phyloP scores from a whole-genome alignment of 768 basidiomycete species.

The Collybia mongolica region DNA sequence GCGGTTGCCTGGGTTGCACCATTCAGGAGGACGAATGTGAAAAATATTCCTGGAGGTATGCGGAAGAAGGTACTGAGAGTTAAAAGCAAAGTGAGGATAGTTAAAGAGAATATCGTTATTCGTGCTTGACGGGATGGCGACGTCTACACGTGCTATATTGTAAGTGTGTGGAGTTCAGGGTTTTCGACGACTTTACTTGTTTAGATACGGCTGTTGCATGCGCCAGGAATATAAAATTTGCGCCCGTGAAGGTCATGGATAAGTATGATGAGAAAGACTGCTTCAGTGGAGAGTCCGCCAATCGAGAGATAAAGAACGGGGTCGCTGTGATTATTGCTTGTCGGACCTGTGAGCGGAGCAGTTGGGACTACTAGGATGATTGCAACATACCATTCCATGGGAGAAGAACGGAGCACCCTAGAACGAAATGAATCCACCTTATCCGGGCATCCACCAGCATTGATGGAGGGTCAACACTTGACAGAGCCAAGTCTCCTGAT shows the following conservation, averaged over 20 bases:
- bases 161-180: background rate
- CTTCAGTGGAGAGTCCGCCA: conserved; percentile 57
- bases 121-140: conserved; percentile 60
- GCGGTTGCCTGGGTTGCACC: conserved; percentile 57
- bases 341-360: background rate
- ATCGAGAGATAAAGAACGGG: conserved; percentile 74
- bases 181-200: conserved; percentile 42
- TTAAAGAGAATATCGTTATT: conserved; percentile 46
- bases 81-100: conserved; percentile 55
- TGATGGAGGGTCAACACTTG: conserved; percentile 23
- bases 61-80: conserved; percentile 65
- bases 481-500: conserved; percentile 13
- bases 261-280: conserved; percentile 67
- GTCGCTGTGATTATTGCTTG: conserved; percentile 84
- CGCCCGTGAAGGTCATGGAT: conserved; percentile 58
- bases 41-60: conserved; percentile 54
- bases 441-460: conserved; percentile 41
- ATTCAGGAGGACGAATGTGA: conserved; percentile 62
- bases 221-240: conserved; percentile 69
- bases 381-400: conserved; percentile 82
- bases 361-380: background rate
- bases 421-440: conserved; percentile 59
- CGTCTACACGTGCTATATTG: conserved; percentile 37
- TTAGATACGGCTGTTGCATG: conserved; percentile 72
- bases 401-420: conserved; percentile 69